Conservation (phyloP, 2,329 filamentous ascomycete genomes). For the Neofusicoccum laricinum region DNA sequence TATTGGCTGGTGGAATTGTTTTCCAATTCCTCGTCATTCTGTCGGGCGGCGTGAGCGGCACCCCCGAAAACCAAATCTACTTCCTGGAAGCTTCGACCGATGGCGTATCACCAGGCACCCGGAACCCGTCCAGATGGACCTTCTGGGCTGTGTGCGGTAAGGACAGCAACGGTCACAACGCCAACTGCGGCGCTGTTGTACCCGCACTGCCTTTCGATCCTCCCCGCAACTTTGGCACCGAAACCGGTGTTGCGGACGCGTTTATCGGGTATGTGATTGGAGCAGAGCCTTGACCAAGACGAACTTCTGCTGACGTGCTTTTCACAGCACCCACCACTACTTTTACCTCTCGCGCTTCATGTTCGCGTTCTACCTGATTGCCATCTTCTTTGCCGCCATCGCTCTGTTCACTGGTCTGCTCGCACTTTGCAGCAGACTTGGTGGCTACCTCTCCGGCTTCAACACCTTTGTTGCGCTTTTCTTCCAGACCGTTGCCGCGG, state of each 20-base stretch:
- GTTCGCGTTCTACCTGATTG: conserved; percentile 87
- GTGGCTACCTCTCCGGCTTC: conserved; percentile 63
- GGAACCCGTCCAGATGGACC: conserved; percentile 74
- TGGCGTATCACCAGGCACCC: conserved; percentile 63
- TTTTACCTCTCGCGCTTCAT: conserved; percentile 88
- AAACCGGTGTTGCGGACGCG: conserved; percentile 48
- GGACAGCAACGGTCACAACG: conserved; percentile 48
- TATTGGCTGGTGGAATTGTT: conserved; percentile 60
- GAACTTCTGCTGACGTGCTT: background rate
- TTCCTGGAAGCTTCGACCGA: conserved; percentile 79
- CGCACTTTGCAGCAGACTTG: conserved; percentile 68
- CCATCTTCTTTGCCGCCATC: conserved; percentile 71
- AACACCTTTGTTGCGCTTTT: conserved; percentile 61
- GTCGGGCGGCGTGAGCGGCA: conserved; percentile 54
- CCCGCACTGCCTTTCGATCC: conserved; percentile 67
- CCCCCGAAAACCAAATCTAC: conserved; percentile 71
- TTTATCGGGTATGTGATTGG: conserved; percentile 51
- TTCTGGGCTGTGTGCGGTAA: conserved; percentile 80
- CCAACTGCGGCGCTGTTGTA: conserved; percentile 61
- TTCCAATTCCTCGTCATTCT: conserved; percentile 66
- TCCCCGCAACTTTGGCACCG: conserved; percentile 59
- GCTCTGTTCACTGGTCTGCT: conserved; percentile 68
- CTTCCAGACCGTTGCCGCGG: conserved; percentile 64
- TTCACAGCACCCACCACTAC: conserved; percentile 54
- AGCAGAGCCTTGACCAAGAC: background rate